These are phyloP conservation scores for Serpula lacrymans DNA, from an alignment of 768 basidiomycete species.

Conservation along the genomic window DNA sequence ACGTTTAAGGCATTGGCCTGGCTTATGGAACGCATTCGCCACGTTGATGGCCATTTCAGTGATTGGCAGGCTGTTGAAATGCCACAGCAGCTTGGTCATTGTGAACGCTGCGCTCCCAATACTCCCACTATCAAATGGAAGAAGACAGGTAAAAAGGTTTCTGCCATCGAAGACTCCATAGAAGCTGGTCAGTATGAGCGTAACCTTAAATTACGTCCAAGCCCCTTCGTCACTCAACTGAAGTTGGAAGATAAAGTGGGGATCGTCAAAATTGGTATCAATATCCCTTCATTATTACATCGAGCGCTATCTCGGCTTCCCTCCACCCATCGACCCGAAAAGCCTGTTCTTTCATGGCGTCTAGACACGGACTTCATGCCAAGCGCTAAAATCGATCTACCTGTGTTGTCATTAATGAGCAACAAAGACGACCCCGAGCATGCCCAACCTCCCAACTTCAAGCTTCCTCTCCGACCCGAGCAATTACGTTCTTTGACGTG, in stretches of 20 bases:
- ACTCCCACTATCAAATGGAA: slow-evolving; percentile 77
- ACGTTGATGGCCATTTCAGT: slow-evolving; percentile 61
- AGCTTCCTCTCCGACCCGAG: slow-evolving; percentile 69
- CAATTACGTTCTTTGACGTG: slow-evolving; percentile 88
- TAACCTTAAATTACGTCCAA: slow-evolving; percentile 80
- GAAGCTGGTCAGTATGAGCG: slow-evolving; percentile 91
- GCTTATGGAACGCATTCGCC: slow-evolving; percentile 80
- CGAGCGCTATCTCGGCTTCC: slow-evolving; percentile 83
- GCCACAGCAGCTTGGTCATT: slow-evolving; percentile 47
- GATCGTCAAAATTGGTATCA: slow-evolving; percentile 79
- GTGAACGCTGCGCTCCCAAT: slow-evolving; percentile 79
- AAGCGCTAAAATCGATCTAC: slow-evolving; percentile 50
- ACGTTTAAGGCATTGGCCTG: slow-evolving; percentile 83
- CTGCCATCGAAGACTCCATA: slow-evolving; percentile 77
- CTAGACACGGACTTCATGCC: slow-evolving; percentile 77
- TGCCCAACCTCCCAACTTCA: slow-evolving; percentile 77
- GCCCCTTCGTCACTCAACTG: slow-evolving; percentile 83
- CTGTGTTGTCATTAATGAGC: slow-evolving; percentile 68
- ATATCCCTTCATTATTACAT: slow-evolving; percentile 83
- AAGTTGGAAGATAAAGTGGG: slow-evolving; percentile 63
- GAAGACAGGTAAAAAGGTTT: slow-evolving; percentile 51
- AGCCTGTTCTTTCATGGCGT: slow-evolving; percentile 67
- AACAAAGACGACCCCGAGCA: slow-evolving; percentile 74
- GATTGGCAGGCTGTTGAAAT: slow-evolving; percentile 63
- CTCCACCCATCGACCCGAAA: slow-evolving; percentile 40